A percentile compares a stretch with the other conserved stretches of the same genome.
Conservation (phyloP, 23 red algal species). For the Gracilaria gracilis region DNA sequence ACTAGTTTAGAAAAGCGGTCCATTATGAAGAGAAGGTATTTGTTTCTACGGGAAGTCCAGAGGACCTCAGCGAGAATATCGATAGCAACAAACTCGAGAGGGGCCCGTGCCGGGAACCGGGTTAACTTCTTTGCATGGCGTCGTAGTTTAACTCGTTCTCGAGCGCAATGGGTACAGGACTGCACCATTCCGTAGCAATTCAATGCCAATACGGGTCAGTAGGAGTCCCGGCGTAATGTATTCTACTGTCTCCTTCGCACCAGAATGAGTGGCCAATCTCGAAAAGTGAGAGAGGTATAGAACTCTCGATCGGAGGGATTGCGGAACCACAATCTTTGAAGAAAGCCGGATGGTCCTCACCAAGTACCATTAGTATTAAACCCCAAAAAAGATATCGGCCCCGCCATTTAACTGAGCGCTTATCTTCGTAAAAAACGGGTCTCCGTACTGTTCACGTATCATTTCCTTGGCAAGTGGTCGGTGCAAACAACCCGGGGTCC, state of each 20-base stretch:
- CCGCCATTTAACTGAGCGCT: background rate
- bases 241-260: background rate
- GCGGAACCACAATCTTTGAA: background rate
- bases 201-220: too few relatives aligned
- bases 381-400: background rate
- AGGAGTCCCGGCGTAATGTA: background rate
- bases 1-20: too few relatives aligned
- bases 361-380: background rate
- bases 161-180: too few relatives aligned
- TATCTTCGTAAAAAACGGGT: conserved; percentile 26
- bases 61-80: too few relatives aligned
- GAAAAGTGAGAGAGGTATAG: background rate
- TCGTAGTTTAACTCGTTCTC: too few relatives aligned
- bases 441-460: background rate
- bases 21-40: too few relatives aligned
- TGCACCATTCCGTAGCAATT: too few relatives aligned
- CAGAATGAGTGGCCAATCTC: background rate
- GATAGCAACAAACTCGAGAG: too few relatives aligned
- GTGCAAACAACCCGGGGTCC: background rate
- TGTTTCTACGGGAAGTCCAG: too few relatives aligned
- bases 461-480: background rate
- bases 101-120: too few relatives aligned
- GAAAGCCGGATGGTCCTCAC: background rate
- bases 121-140: too few relatives aligned
- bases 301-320: background rate